Evolutionary conservation across 2,329 filamentous ascomycete species (phyloP).

Genomic region (Sporothrix luriei): DNA sequence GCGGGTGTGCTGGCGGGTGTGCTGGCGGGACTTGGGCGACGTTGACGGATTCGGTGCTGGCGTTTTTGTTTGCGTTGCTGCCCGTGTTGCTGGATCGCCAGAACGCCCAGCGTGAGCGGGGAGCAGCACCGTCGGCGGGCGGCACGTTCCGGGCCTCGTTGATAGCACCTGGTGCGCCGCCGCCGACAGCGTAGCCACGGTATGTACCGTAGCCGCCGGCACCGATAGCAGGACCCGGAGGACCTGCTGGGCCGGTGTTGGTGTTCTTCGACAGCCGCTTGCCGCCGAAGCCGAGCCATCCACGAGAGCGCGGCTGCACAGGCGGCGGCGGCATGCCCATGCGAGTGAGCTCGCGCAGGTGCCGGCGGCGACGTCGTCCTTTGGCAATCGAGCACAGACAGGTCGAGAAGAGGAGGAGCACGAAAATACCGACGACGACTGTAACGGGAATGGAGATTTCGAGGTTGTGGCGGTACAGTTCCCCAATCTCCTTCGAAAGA

Average conservation of each 20-base stretch:
- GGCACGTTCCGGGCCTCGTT: constrained; percentile 4
- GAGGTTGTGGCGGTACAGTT: constrained; percentile 78
- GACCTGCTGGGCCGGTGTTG: not conserved
- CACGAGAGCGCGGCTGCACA: not conserved
- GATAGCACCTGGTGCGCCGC: not conserved
- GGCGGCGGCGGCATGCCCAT: constrained; percentile 29
- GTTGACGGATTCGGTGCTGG: not conserved
- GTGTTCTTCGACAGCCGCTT: constrained; percentile 10
- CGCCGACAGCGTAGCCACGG: not conserved
- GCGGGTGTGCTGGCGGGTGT: not conserved
- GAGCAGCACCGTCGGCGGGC: not conserved
- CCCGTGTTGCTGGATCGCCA: constrained; percentile 10
- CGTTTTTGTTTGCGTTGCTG: not conserved
- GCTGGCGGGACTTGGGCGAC: not conserved
- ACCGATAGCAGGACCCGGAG: not conserved
- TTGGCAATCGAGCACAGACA: constrained; percentile 66
- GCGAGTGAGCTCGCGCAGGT: constrained; percentile 20
- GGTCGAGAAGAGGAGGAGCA: constrained; percentile 68
- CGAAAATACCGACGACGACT: constrained; percentile 68
- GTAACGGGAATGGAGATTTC: constrained; percentile 80
- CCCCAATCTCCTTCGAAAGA: constrained; percentile 68
- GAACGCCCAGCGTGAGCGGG: constrained; percentile 17
- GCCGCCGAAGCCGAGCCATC: constrained; percentile 26
- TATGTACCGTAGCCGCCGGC: not conserved
- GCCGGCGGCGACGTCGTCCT: constrained; percentile 38